Percentiles rank a stretch among this genome's conserved stretches.
These are phyloP conservation scores for Metschnikowia gruessii DNA, from an alignment of 805 yeast genomes.

Conservation along the genomic window DNA sequence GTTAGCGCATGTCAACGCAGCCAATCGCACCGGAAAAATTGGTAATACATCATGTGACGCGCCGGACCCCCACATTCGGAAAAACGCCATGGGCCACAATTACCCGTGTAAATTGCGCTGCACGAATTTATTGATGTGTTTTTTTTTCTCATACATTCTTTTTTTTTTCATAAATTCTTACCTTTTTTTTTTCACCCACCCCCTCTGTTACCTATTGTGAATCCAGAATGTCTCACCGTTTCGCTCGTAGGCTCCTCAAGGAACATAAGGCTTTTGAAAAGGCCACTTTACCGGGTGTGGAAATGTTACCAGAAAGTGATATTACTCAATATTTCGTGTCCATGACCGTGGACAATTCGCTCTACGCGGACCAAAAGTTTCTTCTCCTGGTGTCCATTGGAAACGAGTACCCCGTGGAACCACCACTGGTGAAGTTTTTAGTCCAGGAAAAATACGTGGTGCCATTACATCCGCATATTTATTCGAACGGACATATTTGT, in stretches of 20 bases:
- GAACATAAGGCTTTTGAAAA: slow-evolving; percentile 12
- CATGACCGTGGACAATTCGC: slow-evolving; percentile 11
- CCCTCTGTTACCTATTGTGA: too few relatives aligned
- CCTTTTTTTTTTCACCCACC: neutral
- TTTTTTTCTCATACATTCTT: neutral
- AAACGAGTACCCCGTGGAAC: slow-evolving; percentile 18
- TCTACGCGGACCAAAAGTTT: slow-evolving; percentile 10
- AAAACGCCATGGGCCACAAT: slow-evolving; percentile 8
- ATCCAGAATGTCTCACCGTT: slow-evolving; percentile 16
- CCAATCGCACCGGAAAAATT: slow-evolving; percentile 8
- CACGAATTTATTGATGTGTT: neutral
- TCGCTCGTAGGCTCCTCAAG: slow-evolving; percentile 17
- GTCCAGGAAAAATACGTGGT: slow-evolving; percentile 25
- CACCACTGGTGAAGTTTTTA: slow-evolving; percentile 18
- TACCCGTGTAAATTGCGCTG: slow-evolving; percentile 5
- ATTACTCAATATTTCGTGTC: slow-evolving; percentile 10
- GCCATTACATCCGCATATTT: slow-evolving; percentile 74
- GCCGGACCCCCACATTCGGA: slow-evolving; percentile 7
- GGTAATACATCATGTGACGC: slow-evolving; percentile 5
- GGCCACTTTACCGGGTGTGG: slow-evolving; percentile 11
- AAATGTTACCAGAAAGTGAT: slow-evolving; percentile 11
- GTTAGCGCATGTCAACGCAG: neutral
- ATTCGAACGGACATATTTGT: slow-evolving; percentile 78
- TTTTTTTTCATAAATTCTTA: neutral
- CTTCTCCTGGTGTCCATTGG: slow-evolving; percentile 13